Conservation (phyloP, 441 rosid species). For the Sinapis alba region DNA sequence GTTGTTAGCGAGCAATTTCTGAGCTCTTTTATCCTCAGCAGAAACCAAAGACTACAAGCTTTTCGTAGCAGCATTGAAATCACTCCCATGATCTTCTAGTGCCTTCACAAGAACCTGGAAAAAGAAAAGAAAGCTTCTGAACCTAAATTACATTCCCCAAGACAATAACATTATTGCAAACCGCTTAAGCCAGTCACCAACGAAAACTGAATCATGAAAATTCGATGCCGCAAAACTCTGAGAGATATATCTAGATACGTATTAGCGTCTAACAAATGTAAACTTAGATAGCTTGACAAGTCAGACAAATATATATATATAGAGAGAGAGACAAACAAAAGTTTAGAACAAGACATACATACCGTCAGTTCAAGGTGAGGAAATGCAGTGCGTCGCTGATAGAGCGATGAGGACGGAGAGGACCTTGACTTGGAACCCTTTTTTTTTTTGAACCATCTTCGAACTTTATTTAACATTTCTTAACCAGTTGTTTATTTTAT, state of each 20-base stretch:
- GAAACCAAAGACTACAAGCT: conserved; percentile 61
- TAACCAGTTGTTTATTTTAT: too few relatives aligned
- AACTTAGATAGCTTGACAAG: conserved; percentile 12
- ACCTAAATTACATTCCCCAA: too few relatives aligned
- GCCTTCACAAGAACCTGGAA: conserved; percentile 72
- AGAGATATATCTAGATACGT: neutral
- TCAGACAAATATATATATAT: neutral
- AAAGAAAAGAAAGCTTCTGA: neutral
- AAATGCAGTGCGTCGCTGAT: conserved; percentile 47
- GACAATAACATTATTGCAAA: neutral
- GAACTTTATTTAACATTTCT: too few relatives aligned
- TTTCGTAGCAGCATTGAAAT: conserved; percentile 70
- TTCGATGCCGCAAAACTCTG: neutral
- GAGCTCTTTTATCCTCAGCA: conserved; percentile 20
- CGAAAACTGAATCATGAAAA: neutral
- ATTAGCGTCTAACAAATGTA: neutral
- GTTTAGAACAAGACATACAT: neutral
- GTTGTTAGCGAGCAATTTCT: neutral
- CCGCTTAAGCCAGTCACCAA: too few relatives aligned
- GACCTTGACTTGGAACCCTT: too few relatives aligned
- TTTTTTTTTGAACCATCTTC: too few relatives aligned
- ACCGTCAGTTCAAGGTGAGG: conserved; percentile 66
- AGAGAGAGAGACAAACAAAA: neutral
- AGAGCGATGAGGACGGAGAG: conserved; percentile 40
- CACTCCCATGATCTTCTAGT: conserved; percentile 73